These are phyloP conservation scores for Calvatia gigantea DNA, from an alignment of 768 basidiomycete genomes.

Conservation along the genomic window DNA sequence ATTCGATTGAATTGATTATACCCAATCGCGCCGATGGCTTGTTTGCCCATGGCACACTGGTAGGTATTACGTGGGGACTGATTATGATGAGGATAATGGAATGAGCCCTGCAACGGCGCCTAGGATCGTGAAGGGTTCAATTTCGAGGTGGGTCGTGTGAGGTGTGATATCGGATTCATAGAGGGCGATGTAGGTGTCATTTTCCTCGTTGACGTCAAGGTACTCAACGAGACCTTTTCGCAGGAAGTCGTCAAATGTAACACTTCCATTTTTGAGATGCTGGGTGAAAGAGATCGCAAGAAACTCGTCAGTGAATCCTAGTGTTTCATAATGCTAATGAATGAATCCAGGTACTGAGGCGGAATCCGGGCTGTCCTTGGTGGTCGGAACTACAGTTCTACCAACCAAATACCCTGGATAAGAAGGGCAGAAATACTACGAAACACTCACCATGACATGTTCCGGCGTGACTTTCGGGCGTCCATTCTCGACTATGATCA, in stretches of 20 bases:
- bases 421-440: neutral
- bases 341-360: conserved; percentile 4
- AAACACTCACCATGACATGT: conserved; percentile 65
- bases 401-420: neutral
- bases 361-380: conserved; percentile 3
- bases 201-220: conserved; percentile 98
- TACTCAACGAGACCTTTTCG: conserved; percentile 93
- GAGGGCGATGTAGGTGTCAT: conserved; percentile 93
- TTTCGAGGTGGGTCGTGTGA: conserved; percentile 92
- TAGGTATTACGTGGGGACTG: conserved; percentile 99
- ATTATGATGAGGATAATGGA: conserved; percentile 98
- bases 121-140: conserved; percentile 96
- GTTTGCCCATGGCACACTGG: conserved; percentile 99
- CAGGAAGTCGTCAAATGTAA: conserved; percentile 93
- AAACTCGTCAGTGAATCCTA: neutral
- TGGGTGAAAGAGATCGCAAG: conserved; percentile 23
- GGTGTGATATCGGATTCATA: conserved; percentile 85
- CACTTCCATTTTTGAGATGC: conserved; percentile 74
- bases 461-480: conserved; percentile 71
- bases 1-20: conserved; percentile 98
- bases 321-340: neutral
- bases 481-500: conserved; percentile 91
- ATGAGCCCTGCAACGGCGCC: conserved; percentile 98
- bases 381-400: conserved; percentile 9
- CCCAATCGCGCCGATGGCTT: conserved; percentile 97